phyloP scores from a whole-genome alignment of 108 stramenopile species.

The Fistulifera pelliculosa region DNA sequence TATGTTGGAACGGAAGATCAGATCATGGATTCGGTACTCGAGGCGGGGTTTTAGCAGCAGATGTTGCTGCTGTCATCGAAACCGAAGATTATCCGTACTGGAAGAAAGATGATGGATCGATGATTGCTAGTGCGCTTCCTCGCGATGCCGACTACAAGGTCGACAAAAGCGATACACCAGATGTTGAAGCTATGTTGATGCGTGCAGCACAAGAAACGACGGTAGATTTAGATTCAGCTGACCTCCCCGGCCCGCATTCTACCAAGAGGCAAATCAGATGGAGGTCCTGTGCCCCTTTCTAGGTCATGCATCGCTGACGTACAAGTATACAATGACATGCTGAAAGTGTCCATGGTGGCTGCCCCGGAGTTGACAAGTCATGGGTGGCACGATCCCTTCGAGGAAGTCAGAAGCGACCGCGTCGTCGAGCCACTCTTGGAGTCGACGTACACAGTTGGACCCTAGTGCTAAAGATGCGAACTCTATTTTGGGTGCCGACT shows the following conservation, averaged over 20 bases:
- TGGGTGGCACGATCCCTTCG: constrained; percentile 24
- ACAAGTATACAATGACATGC: constrained; percentile 42
- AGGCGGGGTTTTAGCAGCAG: constrained; percentile 16
- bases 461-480: constrained; percentile 13
- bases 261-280: constrained; percentile 17
- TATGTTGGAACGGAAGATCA: constrained; percentile 35
- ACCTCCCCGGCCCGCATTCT: constrained; percentile 6
- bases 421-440: constrained; percentile 18
- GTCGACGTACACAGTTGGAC: constrained; percentile 43
- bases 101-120: constrained; percentile 4
- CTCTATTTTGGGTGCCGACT: no score
- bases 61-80: constrained; percentile 23
- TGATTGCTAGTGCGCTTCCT: constrained; percentile 20
- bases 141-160: constrained; percentile 40
- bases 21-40: not conserved
- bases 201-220: constrained; percentile 22
- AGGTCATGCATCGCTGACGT: constrained; percentile 14
- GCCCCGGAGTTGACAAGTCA: constrained; percentile 24
- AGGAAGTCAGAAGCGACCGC: constrained; percentile 16
- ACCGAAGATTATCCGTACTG: constrained; percentile 19
- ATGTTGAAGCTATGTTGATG: constrained; percentile 22
- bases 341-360: constrained; percentile 42
- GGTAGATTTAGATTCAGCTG: constrained; percentile 8
- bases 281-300: constrained; percentile 18
- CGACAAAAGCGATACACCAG: constrained; percentile 32